These are phyloP conservation scores for Kwoniella bestiolae DNA, from an alignment of 768 basidiomycete species.

Conservation along the genomic window DNA sequence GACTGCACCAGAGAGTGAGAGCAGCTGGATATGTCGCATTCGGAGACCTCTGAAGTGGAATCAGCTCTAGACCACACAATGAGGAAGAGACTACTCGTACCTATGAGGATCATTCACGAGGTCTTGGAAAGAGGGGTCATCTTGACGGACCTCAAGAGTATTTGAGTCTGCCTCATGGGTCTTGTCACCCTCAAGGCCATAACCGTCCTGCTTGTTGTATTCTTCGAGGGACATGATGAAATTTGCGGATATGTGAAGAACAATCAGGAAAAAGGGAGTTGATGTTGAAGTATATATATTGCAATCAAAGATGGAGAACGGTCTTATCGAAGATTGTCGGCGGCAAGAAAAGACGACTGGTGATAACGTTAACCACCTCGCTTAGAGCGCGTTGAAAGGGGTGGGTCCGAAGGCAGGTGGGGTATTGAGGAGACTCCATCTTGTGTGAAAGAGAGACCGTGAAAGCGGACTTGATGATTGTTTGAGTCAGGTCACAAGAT, in stretches of 20 bases:
- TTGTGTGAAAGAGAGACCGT: no score
- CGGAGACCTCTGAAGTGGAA: slow-evolving; percentile 21
- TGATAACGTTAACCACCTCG: no score
- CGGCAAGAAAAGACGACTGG: no score
- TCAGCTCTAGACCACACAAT: neutral
- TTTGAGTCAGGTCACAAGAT: no score
- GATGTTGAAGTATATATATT: no score
- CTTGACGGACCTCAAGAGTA: neutral
- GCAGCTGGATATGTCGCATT: slow-evolving; percentile 32
- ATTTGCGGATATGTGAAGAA: neutral
- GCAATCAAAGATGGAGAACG: no score
- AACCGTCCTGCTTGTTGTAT: neutral
- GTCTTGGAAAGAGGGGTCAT: neutral
- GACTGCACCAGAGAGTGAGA: slow-evolving; percentile 33
- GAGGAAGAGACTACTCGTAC: neutral
- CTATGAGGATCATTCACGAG: slow-evolving; percentile 16
- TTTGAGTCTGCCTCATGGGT: neutral
- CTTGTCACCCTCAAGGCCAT: neutral
- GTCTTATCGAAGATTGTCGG: no score
- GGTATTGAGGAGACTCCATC: no score
- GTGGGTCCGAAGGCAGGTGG: no score
- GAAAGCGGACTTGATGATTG: no score
- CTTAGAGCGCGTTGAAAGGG: no score
- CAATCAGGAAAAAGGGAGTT: no score
- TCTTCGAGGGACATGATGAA: slow-evolving; percentile 3